phyloP scores from a whole-genome alignment of 2,329 filamentous ascomycete species.

The Hymenoscyphus fructigenus region DNA sequence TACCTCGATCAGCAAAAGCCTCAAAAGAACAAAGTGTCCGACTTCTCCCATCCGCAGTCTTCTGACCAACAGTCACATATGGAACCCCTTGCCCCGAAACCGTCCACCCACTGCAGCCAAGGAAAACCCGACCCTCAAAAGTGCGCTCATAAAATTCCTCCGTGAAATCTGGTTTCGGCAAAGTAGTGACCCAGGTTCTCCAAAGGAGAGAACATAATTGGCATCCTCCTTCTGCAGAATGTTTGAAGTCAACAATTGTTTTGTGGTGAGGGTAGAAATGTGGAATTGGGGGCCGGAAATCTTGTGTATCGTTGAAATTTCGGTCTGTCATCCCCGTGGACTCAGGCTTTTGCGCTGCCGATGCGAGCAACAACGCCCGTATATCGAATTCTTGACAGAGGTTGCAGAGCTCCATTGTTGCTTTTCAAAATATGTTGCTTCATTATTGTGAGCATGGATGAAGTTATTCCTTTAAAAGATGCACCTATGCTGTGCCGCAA shows the following conservation, averaged over 20 bases:
- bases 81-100: slow-evolving; percentile 21
- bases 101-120: slow-evolving; percentile 23
- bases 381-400: slow-evolving; percentile 22
- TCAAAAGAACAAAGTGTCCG: slow-evolving; percentile 22
- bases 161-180: slow-evolving; percentile 15
- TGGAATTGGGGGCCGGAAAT: slow-evolving; percentile 19
- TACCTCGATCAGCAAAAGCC: slow-evolving; percentile 23
- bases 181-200: slow-evolving; percentile 18
- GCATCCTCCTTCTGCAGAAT: slow-evolving; percentile 18
- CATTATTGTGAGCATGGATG: too few species aligned
- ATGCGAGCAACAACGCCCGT: slow-evolving; percentile 17
- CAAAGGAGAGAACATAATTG: slow-evolving; percentile 19
- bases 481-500: too few species aligned
- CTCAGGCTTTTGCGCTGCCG: slow-evolving; percentile 15
- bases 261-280: slow-evolving; percentile 17
- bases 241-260: slow-evolving; percentile 14
- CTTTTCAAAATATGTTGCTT: too few species aligned
- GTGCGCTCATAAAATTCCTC: slow-evolving; percentile 20
- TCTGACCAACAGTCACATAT: slow-evolving; percentile 20
- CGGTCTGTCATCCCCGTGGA: slow-evolving; percentile 14
- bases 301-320: slow-evolving; percentile 16
- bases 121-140: slow-evolving; percentile 19
- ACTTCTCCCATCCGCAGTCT: slow-evolving; percentile 5
- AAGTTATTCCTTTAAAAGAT: too few species aligned
- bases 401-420: slow-evolving; percentile 15